Percentiles rank a stretch among this genome's conserved stretches.
These are phyloP conservation scores for Westerdykella sp. DNA, from an alignment of 2,329 filamentous ascomycete species.

Conservation along the genomic window DNA sequence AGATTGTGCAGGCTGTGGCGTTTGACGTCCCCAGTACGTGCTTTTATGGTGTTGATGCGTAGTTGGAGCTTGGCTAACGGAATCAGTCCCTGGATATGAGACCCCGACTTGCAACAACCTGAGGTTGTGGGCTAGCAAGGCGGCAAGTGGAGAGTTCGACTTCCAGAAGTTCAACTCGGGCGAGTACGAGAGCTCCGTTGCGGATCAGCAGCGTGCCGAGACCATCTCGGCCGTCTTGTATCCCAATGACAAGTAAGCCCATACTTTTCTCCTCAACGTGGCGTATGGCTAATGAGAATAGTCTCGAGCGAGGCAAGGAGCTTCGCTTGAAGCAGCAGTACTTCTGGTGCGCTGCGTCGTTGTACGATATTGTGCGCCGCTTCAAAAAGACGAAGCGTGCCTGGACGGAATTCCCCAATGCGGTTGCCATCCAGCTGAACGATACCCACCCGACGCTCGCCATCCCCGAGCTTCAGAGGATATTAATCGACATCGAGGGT, in stretches of 20 bases:
- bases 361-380: slow-evolving; percentile 91
- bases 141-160: slow-evolving; percentile 93
- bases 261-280: not conserved
- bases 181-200: slow-evolving; percentile 95
- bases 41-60: too few relatives aligned
- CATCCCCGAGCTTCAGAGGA: slow-evolving; percentile 91
- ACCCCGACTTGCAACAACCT: slow-evolving; percentile 94
- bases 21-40: slow-evolving; percentile 65
- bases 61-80: slow-evolving; percentile 8
- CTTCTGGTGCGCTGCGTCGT: slow-evolving; percentile 97
- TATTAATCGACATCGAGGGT: slow-evolving; percentile 81
- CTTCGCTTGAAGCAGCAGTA: slow-evolving; percentile 98
- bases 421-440: slow-evolving; percentile 95
- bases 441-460: slow-evolving; percentile 96
- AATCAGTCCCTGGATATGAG: slow-evolving; percentile 76
- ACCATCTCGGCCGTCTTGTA: slow-evolving; percentile 97
- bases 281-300: slow-evolving; percentile 2
- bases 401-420: slow-evolving; percentile 89
- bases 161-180: slow-evolving; percentile 99
- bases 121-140: slow-evolving; percentile 95
- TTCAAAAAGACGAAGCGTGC: slow-evolving; percentile 95
- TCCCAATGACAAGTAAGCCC: slow-evolving; percentile 74
- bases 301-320: slow-evolving; percentile 88
- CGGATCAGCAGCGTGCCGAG: slow-evolving; percentile 97
- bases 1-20: slow-evolving; percentile 84